Percentiles rank a stretch among this genome's conserved stretches.
phyloP scores from a whole-genome alignment of 2,329 filamentous ascomycete genomes.

The Torrubiellomyces zombiae region DNA sequence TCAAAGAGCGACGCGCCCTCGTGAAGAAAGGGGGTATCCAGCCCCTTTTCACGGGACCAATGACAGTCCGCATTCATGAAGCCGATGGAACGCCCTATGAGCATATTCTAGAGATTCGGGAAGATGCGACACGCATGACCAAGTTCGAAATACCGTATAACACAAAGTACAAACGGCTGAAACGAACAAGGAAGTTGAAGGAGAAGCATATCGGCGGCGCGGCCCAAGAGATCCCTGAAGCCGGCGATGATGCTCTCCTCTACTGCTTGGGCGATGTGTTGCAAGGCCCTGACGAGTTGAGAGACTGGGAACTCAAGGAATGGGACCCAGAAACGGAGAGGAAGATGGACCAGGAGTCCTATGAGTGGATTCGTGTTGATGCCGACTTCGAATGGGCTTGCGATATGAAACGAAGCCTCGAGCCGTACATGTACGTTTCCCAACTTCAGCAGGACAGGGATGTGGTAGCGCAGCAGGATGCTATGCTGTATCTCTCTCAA shows the following conservation, averaged over 20 bases:
- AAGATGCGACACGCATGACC: constrained; percentile 53
- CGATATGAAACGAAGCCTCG: constrained; percentile 65
- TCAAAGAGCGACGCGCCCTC: constrained; percentile 60
- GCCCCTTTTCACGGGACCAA: constrained; percentile 80
- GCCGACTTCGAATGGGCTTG: constrained; percentile 98
- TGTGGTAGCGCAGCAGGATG: constrained; percentile 70
- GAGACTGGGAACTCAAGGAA: constrained; percentile 70
- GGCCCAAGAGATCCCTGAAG: constrained; percentile 42
- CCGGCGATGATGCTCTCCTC: constrained; percentile 65
- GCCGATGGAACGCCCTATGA: constrained; percentile 97
- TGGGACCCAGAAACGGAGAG: constrained; percentile 82
- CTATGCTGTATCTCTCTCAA: constrained; percentile 56
- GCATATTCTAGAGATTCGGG: constrained; percentile 90
- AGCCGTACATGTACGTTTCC: constrained; percentile 93
- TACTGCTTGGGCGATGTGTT: constrained; percentile 89
- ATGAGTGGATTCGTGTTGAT: constrained; percentile 97
- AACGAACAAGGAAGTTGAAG: constrained; percentile 69
- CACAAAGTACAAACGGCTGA: constrained; percentile 95
- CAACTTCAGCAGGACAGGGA: constrained; percentile 95
- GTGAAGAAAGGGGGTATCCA: constrained; percentile 55
- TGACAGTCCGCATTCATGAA: constrained; percentile 96
- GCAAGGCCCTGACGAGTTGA: constrained; percentile 62
- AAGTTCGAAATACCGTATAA: constrained; percentile 96
- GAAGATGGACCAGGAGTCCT: constrained; percentile 88
- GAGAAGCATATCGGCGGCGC: constrained; percentile 45